phyloP scores from a whole-genome alignment of 768 basidiomycete genomes.

The Strobilomyces dryophilus region DNA sequence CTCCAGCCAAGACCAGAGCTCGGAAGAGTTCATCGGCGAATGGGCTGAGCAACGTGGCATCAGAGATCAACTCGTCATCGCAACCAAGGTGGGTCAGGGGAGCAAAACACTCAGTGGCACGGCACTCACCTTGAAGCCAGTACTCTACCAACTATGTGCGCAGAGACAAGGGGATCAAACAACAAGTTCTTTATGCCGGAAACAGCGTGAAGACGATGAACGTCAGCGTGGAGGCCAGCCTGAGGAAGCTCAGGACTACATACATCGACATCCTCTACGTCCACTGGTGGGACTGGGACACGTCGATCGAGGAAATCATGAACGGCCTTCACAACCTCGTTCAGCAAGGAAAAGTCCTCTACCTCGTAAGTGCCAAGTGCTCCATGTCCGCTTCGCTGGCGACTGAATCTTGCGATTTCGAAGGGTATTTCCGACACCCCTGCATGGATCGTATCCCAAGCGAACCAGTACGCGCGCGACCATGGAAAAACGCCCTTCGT shows the following conservation, averaged over 20 bases:
- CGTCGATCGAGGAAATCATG: conserved; percentile 44
- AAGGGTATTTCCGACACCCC: conserved; percentile 33
- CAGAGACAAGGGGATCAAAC: conserved; percentile 11
- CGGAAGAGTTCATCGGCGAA: conserved; percentile 50
- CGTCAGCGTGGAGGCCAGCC: conserved; percentile 29
- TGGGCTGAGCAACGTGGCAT: conserved; percentile 43
- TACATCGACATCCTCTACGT: conserved; percentile 57
- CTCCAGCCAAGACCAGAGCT: conserved; percentile 49
- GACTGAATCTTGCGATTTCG: not conserved
- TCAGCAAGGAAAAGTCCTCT: conserved; percentile 40
- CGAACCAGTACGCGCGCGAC: conserved; percentile 40
- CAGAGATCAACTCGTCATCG: conserved; percentile 47
- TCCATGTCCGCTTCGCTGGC: not conserved
- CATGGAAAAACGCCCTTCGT: conserved; percentile 43
- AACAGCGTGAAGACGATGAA: conserved; percentile 35
- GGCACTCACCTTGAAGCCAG: conserved; percentile 12
- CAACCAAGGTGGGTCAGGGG: conserved; percentile 32
- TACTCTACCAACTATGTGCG: conserved; percentile 18
- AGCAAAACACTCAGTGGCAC: not conserved
- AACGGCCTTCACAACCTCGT: conserved; percentile 41
- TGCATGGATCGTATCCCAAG: conserved; percentile 38
- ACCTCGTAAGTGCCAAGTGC: conserved; percentile 22
- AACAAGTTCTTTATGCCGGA: conserved; percentile 31
- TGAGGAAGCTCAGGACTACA: conserved; percentile 50
- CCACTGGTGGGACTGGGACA: conserved; percentile 50